Evolutionary conservation across 768 basidiomycete species (phyloP), one percentile per base, ranked within the genome.

Genomic region (Lactarius pseudohatsudake): DNA sequence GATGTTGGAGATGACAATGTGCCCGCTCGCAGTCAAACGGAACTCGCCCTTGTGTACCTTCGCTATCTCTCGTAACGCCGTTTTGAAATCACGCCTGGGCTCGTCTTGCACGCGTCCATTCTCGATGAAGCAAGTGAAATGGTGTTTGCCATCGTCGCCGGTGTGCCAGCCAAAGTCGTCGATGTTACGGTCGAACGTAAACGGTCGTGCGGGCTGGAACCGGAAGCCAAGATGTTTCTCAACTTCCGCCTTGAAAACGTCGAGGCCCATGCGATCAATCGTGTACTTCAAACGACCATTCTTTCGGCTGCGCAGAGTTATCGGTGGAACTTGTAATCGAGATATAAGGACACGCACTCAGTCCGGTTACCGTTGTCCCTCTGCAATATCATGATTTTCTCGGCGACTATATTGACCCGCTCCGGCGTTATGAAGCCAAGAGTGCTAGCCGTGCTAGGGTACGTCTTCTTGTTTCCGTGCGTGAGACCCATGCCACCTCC

Each of bases 401-500:
- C 96, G 13, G 95, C 95, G 4, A 96, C 89, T 64, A 85, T 80
- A 72, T 84, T 84, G 60, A 92, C 95, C 74, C 98, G 89, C 60
- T 95, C 93, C 5, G 85, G 79, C 1, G 90, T 92, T 73, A 94
- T 94, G 82, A 98, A 99, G 59, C 97, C 97, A 68, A 99, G 85
- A 57, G 96, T 78, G 72, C 89, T 89, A 30, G 86, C 94, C 53
- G 88, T 77, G 62, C 97, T 89, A 55, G 97, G 97, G 76, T 98
- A 98, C 0, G 97, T 99, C 81, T 97, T 96, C 82, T 98, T 98
- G 83, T 94, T 96, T 41, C 94, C 95, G 72, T 98, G 96, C 0
- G 97, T 98, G 56, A 98, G 96, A 77, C 97, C 97, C 97, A 99
- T 99, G 57, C 97, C 97, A 71, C 97, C 97, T 64, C 97, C 97